These are phyloP conservation scores for Hypoxylon fuscum DNA, from an alignment of 495 filamentous ascomycete species.

Conservation along the genomic window DNA sequence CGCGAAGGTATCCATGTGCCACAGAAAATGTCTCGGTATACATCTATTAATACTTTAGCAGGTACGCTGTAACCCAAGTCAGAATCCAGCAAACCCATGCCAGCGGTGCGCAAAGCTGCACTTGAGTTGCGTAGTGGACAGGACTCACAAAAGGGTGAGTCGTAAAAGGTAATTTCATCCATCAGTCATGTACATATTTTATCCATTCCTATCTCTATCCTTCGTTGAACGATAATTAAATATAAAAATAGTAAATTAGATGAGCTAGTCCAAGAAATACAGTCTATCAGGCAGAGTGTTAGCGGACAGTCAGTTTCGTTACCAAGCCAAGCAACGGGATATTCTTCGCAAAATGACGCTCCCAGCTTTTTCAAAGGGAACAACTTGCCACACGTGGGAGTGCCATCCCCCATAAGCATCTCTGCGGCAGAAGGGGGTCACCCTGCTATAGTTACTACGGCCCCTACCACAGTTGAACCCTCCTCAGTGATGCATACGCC, in stretches of 20 bases:
- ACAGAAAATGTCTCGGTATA: no score
- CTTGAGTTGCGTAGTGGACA: conserved; percentile 55
- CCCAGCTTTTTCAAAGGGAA: conserved; percentile 28
- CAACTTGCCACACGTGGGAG: conserved; percentile 23
- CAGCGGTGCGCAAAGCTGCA: conserved; percentile 55
- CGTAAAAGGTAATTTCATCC: conserved; percentile 46
- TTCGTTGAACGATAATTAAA: conserved; percentile 6
- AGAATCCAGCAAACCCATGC: conserved; percentile 50
- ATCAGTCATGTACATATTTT: neutral
- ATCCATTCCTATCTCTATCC: no score
- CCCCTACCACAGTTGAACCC: conserved; percentile 17
- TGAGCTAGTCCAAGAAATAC: conserved; percentile 54
- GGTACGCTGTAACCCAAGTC: conserved; percentile 57
- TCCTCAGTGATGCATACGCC: conserved; percentile 37
- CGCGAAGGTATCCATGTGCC: conserved; percentile 37
- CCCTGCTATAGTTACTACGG: conserved; percentile 6
- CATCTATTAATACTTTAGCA: conserved; percentile 21
- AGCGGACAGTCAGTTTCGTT: conserved; percentile 28
- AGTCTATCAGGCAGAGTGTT: conserved; percentile 56
- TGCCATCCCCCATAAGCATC: conserved; percentile 36
- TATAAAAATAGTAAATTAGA: conserved; percentile 50
- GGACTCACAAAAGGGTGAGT: conserved; percentile 55
- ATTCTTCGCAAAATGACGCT: conserved; percentile 22
- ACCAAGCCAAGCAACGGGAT: conserved; percentile 14
- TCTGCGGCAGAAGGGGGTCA: conserved; percentile 29